Evolutionary conservation across 192 early-diverging fungal species (phyloP).

Genomic region (Helicostylum pulchrum): DNA sequence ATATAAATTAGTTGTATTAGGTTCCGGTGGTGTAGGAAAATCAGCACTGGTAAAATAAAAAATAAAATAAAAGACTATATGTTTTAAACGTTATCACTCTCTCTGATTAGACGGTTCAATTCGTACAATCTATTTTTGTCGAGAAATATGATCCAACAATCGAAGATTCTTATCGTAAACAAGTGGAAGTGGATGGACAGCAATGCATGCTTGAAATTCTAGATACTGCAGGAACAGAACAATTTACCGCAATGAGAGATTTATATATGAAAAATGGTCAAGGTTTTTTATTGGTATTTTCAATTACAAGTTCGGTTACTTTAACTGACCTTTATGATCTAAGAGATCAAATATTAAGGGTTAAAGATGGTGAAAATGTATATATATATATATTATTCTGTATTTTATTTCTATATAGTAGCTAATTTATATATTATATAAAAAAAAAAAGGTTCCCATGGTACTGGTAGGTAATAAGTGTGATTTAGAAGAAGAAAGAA

Average conservation of each 20-base stretch:
- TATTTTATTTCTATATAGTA: too few species aligned
- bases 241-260: conserved; percentile 70
- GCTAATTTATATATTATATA: conserved; percentile 18
- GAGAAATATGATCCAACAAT: conserved; percentile 96
- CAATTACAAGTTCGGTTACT: conserved; percentile 67
- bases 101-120: conserved; percentile 68
- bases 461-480: conserved; percentile 91
- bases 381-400: not conserved
- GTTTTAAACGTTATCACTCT: not conserved
- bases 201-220: conserved; percentile 85
- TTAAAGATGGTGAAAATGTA: conserved; percentile 73
- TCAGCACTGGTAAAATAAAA: conserved; percentile 64
- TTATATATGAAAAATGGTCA: conserved; percentile 91
- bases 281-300: conserved; percentile 87
- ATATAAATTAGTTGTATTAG: conserved; percentile 95
- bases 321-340: conserved; percentile 79
- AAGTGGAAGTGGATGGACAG: conserved; percentile 78
- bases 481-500: conserved; percentile 73
- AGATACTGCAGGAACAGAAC: conserved; percentile 82
- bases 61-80: conserved; percentile 1
- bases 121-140: conserved; percentile 89
- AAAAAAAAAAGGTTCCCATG: conserved; percentile 82
- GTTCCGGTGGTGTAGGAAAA: conserved; percentile 86
- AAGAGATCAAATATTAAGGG: conserved; percentile 68
- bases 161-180: conserved; percentile 87